These are phyloP conservation scores for Daldinia vernicosa DNA, from an alignment of 495 filamentous ascomycete species.

Conservation along the genomic window DNA sequence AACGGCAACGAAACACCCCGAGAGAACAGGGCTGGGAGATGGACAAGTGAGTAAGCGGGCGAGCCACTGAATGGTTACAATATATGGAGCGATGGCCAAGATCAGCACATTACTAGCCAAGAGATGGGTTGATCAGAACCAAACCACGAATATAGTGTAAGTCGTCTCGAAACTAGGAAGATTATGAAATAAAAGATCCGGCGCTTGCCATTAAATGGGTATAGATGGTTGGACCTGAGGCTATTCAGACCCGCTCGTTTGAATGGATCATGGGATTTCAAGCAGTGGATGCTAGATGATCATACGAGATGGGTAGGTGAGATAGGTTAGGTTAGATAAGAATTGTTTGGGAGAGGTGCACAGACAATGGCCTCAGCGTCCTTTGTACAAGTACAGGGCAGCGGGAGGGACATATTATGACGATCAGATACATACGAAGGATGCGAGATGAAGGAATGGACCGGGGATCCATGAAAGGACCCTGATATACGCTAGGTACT, in stretches of 20 bases:
- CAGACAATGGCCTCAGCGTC: conserved; percentile 19
- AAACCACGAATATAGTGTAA: neutral
- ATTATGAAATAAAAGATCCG: conserved; percentile 1
- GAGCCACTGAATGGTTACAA: conserved; percentile 25
- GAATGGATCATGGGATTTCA: neutral
- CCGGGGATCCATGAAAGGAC: conserved; percentile 41
- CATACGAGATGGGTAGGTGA: conserved; percentile 4
- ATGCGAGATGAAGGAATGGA: conserved; percentile 44
- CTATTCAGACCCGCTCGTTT: conserved; percentile 25
- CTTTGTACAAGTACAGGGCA: conserved; percentile 36
- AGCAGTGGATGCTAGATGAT: conserved; percentile 12
- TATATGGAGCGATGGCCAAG: conserved; percentile 24
- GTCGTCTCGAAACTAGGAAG: neutral
- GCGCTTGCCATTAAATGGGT: neutral
- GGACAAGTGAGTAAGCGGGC: conserved; percentile 14
- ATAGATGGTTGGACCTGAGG: conserved; percentile 9
- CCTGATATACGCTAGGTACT: conserved; percentile 30
- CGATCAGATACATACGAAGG: conserved; percentile 44
- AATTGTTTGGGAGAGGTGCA: conserved; percentile 17
- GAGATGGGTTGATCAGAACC: conserved; percentile 8
- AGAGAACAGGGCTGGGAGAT: conserved; percentile 5
- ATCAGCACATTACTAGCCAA: conserved; percentile 26
- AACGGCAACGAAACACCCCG: conserved; percentile 1
- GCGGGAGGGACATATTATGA: conserved; percentile 36
- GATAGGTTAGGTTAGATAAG: conserved; percentile 23